Percentiles rank a stretch among this genome's conserved stretches.
These are phyloP conservation scores for Prototheca stagnorum DNA, from an alignment of 163 green algal species.

Conservation along the genomic window DNA sequence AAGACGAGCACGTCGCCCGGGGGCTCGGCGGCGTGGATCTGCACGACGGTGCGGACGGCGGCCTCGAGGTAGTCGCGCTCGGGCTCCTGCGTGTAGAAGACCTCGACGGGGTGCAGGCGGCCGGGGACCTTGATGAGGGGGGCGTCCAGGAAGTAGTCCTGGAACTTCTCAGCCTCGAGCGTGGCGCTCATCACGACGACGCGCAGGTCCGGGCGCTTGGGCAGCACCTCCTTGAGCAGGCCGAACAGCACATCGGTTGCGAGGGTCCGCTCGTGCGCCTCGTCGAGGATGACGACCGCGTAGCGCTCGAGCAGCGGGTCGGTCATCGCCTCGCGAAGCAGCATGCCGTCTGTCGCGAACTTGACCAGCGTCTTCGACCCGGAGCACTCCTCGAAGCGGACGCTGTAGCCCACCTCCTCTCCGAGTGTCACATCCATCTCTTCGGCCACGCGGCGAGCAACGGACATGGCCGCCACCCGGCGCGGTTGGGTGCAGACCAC, in stretches of 20 bases:
- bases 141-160: slow-evolving; percentile 85
- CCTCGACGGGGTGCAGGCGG: slow-evolving; percentile 90
- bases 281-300: slow-evolving; percentile 94
- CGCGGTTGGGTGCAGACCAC: slow-evolving; percentile 94
- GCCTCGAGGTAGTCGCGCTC: slow-evolving; percentile 97
- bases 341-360: slow-evolving; percentile 98
- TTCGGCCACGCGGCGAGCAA: slow-evolving; percentile 86
- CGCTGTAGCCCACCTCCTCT: slow-evolving; percentile 96
- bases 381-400: slow-evolving; percentile 95
- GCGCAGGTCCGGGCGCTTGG: slow-evolving; percentile 81
- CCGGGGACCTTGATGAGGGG: slow-evolving; percentile 96
- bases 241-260: slow-evolving; percentile 97
- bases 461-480: slow-evolving; percentile 91
- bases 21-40: slow-evolving; percentile 86
- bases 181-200: slow-evolving; percentile 97
- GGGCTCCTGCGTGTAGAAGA: slow-evolving; percentile 99
- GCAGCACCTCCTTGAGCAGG: slow-evolving; percentile 90
- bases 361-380: slow-evolving; percentile 85
- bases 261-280: slow-evolving; percentile 96
- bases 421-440: slow-evolving; percentile 98
- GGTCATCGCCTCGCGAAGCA: slow-evolving; percentile 95
- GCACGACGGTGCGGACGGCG: slow-evolving; percentile 84
- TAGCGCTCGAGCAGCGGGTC: slow-evolving; percentile 88
- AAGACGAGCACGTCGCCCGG: slow-evolving; percentile 94
- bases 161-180: slow-evolving; percentile 97